These are phyloP conservation scores for Tetrapisispora phaffii DNA, from an alignment of 805 yeast genomes.

Conservation along the genomic window DNA sequence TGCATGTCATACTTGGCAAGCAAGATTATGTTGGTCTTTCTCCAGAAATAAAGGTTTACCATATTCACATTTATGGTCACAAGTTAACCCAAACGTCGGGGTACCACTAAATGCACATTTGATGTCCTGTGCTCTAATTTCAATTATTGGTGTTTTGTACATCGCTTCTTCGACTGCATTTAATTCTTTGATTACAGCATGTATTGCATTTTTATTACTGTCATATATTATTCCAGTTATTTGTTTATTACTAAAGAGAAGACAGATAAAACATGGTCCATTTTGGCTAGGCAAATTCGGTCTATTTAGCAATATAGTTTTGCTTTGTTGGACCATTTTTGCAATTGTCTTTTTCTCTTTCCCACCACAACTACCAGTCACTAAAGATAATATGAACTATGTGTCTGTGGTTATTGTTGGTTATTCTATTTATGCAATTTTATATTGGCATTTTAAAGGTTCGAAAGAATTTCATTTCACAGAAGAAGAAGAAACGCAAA, in stretches of 20 bases:
- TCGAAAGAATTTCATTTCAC: conserved; percentile 25
- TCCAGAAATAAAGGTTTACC: conserved; percentile 64
- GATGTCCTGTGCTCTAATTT: conserved; percentile 44
- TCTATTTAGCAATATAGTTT: conserved; percentile 38
- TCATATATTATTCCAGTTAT: conserved; percentile 51
- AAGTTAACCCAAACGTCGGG: conserved; percentile 42
- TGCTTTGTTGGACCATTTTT: conserved; percentile 49
- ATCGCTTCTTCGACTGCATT: conserved; percentile 61
- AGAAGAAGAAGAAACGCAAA: conserved; percentile 15
- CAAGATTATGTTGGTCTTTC: conserved; percentile 63
- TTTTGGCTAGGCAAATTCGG: conserved; percentile 58
- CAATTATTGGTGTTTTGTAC: conserved; percentile 49
- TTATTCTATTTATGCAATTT: conserved; percentile 34
- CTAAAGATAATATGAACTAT: conserved; percentile 56
- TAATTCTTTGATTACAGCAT: conserved; percentile 53
- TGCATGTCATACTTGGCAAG: conserved; percentile 63
- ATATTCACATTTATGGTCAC: conserved; percentile 43
- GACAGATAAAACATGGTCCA: conserved; percentile 48
- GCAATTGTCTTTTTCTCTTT: conserved; percentile 52
- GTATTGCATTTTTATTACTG: conserved; percentile 49
- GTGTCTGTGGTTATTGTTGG: conserved; percentile 48
- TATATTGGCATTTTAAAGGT: conserved; percentile 44
- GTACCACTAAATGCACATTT: conserved; percentile 56
- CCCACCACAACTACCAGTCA: conserved; percentile 56
- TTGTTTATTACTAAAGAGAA: conserved; percentile 36